These are phyloP conservation scores for Murraya paniculata DNA, from an alignment of 345 rosid species.

Conservation along the genomic window DNA sequence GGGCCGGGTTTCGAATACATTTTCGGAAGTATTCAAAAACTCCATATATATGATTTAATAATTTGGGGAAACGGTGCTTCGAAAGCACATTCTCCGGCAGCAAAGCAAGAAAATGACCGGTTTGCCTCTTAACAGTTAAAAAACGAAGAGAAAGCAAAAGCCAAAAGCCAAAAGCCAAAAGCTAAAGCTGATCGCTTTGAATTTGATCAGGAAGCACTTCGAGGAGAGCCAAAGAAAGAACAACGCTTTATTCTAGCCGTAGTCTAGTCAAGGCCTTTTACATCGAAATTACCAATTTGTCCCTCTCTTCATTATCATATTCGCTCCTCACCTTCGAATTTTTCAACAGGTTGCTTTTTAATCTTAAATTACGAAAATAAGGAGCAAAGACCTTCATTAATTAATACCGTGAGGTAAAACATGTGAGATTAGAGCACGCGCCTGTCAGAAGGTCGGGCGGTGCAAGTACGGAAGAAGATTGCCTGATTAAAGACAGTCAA, in stretches of 20 bases:
- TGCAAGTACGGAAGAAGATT: background rate
- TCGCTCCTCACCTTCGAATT: background rate
- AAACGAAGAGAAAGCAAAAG: background rate
- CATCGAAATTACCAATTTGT: background rate
- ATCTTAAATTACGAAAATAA: background rate
- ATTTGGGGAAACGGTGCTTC: background rate
- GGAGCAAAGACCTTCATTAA: background rate
- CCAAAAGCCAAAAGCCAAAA: background rate
- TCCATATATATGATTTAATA: background rate
- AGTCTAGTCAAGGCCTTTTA: background rate
- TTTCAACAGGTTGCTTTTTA: background rate
- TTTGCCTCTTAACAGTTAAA: background rate
- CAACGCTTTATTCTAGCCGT: background rate
- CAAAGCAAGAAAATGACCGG: background rate
- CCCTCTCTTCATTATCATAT: background rate
- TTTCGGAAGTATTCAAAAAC: too few relatives aligned
- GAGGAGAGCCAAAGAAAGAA: background rate
- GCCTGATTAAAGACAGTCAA: background rate
- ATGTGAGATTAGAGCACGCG: background rate
- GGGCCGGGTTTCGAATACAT: too few relatives aligned
- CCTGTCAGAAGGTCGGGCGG: background rate
- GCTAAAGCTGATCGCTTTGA: background rate
- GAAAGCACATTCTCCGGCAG: background rate
- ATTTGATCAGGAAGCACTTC: background rate
- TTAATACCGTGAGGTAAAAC: background rate